A percentile compares a stretch with the other conserved stretches of the same genome.
phyloP scores from a whole-genome alignment of 495 filamentous ascomycete species.

The Trichoderma orchidacearum region DNA sequence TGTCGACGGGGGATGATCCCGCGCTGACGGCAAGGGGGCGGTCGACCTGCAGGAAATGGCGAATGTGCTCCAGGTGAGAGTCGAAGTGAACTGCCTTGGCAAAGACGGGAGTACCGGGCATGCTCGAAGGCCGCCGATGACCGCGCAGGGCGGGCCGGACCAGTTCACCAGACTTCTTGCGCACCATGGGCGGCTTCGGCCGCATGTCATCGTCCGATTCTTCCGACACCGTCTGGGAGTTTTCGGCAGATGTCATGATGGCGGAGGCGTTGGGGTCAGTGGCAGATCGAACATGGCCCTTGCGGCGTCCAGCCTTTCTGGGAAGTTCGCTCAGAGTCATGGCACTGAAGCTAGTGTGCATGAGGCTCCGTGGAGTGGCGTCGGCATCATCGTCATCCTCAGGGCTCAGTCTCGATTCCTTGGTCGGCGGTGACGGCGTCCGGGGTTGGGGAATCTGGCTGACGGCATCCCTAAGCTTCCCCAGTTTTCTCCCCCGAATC shows the following conservation, averaged over 20 bases:
- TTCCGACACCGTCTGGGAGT: constrained; percentile 41
- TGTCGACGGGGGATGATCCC: constrained; percentile 84
- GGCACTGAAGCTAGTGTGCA: constrained; percentile 21
- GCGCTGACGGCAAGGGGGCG: constrained; percentile 89
- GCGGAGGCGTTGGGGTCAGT: constrained; percentile 54
- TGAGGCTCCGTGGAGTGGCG: constrained; percentile 16
- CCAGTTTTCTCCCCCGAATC: constrained; percentile 37
- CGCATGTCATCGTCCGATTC: constrained; percentile 48
- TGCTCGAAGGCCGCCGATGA: constrained; percentile 74
- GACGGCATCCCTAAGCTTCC: constrained; percentile 53
- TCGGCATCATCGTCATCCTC: constrained; percentile 17
- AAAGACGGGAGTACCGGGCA: constrained; percentile 94
- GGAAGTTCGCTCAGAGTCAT: constrained; percentile 19
- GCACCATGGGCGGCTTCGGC: constrained; percentile 71
- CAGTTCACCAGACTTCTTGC: constrained; percentile 96
- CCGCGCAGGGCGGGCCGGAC: constrained; percentile 85
- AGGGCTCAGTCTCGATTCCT: constrained; percentile 15
- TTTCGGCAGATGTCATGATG: constrained; percentile 36
- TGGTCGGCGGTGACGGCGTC: constrained; percentile 42
- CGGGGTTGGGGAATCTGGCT: constrained; percentile 60
- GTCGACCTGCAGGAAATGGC: constrained; percentile 89
- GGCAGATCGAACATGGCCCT: constrained; percentile 69
- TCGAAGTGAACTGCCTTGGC: constrained; percentile 95
- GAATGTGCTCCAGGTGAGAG: constrained; percentile 81
- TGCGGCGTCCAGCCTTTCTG: constrained; percentile 16